Percentiles rank a stretch among this genome's conserved stretches.
phyloP scores from a whole-genome alignment of 768 basidiomycete genomes.

The Amanita brunnescens region DNA sequence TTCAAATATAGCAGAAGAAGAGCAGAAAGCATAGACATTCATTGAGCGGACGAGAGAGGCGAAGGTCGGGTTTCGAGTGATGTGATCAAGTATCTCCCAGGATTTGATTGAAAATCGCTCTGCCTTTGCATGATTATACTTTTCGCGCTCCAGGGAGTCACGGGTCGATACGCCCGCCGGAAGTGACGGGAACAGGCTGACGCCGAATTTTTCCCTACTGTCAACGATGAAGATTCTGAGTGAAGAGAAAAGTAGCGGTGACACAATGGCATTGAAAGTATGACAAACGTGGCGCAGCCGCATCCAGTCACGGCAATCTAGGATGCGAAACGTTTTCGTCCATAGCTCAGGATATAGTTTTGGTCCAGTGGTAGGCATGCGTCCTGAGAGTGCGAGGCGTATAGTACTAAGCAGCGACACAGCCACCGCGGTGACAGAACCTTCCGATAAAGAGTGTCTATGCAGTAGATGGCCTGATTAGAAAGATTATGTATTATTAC shows the following conservation, averaged over 20 bases:
- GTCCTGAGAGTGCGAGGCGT: too few relatives aligned
- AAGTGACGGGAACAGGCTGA: background rate
- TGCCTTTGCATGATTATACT: background rate
- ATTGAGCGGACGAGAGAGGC: background rate
- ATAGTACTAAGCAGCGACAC: too few relatives aligned
- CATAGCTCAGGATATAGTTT: too few relatives aligned
- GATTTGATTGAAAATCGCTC: background rate
- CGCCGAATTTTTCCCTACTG: background rate
- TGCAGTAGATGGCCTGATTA: too few relatives aligned
- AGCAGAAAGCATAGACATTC: background rate
- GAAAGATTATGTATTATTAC: too few relatives aligned
- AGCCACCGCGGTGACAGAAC: too few relatives aligned
- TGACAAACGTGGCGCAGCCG: background rate
- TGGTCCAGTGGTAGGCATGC: background rate
- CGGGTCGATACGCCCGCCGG: too few relatives aligned
- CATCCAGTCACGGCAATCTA: background rate
- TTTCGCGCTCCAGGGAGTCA: background rate
- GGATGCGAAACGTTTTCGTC: background rate
- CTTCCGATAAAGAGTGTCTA: too few relatives aligned
- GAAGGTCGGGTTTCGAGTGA: background rate
- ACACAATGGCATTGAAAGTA: background rate
- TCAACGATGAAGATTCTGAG: background rate
- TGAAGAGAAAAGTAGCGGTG: background rate
- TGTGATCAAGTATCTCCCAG: background rate
- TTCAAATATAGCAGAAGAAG: background rate